Evolutionary conservation across 73 alveolate species (phyloP).

Genomic region (Tetrahymena elliotti): DNA sequence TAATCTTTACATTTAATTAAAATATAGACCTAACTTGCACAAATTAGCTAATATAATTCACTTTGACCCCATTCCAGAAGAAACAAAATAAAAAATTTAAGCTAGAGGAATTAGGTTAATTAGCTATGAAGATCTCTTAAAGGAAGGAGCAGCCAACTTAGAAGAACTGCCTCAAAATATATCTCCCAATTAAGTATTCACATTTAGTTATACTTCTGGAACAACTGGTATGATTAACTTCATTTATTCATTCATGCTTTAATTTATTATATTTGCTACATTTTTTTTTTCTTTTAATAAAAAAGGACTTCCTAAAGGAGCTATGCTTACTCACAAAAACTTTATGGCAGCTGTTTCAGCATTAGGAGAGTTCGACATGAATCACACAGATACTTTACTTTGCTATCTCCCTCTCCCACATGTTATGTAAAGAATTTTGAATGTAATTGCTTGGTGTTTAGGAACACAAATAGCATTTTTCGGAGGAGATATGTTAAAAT

Average conservation of each 20-base stretch:
- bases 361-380: slow-evolving; percentile 43
- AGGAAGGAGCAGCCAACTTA: not conserved
- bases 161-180: not conserved
- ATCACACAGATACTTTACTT: slow-evolving; percentile 68
- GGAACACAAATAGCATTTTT: slow-evolving; percentile 79
- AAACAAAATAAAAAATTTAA: not conserved
- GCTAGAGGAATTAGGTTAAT: not conserved
- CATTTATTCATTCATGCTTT: too few species aligned
- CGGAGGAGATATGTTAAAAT: slow-evolving; percentile 73
- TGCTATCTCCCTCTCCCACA: slow-evolving; percentile 94
- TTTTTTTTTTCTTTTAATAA: not conserved
- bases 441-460: slow-evolving; percentile 32
- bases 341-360: slow-evolving; percentile 47
- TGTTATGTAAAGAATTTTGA: slow-evolving; percentile 76
- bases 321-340: slow-evolving; percentile 72
- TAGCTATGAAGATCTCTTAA: not conserved
- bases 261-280: too few species aligned
- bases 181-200: slow-evolving; percentile 46
- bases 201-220: slow-evolving; percentile 94
- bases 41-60: slow-evolving; percentile 4
- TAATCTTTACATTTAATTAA: not conserved
- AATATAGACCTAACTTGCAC: not conserved
- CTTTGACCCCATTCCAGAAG: not conserved
- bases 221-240: slow-evolving; percentile 66
- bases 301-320: slow-evolving; percentile 90